Percentiles rank a stretch among this genome's conserved stretches.
phyloP scores from a whole-genome alignment of 2,329 filamentous ascomycete species.

The Cephalotrichum gorgonifer region DNA sequence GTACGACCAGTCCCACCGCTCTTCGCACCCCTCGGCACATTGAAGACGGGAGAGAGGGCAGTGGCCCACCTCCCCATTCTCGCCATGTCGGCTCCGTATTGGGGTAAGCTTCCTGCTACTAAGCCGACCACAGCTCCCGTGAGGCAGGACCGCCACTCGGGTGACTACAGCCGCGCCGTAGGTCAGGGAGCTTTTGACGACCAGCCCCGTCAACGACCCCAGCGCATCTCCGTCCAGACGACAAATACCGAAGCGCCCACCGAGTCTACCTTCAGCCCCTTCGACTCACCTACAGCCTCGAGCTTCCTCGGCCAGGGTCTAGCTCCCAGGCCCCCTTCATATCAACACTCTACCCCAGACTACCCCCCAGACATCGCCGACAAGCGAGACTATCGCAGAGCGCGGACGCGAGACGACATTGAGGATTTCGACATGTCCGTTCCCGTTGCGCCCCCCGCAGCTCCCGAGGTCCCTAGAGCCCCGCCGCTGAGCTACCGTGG shows the following conservation, averaged over 20 bases:
- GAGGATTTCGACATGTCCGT: constrained; percentile 22
- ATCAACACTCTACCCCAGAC: constrained; percentile 31
- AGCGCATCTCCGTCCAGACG: constrained; percentile 46
- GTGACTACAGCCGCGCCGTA: constrained; percentile 15
- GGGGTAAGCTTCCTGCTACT: constrained; percentile 32
- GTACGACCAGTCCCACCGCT: neutral
- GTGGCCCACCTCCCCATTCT: constrained; percentile 12
- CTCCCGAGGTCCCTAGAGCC: constrained; percentile 50
- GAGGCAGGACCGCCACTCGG: constrained; percentile 4
- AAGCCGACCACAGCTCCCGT: constrained; percentile 9
- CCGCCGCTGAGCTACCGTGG: constrained; percentile 49
- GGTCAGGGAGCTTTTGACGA: constrained; percentile 19
- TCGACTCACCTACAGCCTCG: constrained; percentile 42
- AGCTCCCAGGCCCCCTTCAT: constrained; percentile 48
- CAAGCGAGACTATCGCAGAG: constrained; percentile 14
- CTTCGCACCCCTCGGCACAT: neutral
- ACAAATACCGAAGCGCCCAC: constrained; percentile 42
- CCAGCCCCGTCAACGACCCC: constrained; percentile 32
- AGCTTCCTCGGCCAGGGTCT: constrained; percentile 41
- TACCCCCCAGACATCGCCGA: constrained; percentile 30
- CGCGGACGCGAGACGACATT: constrained; percentile 22
- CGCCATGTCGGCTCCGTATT: constrained; percentile 29
- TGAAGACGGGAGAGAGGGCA: constrained; percentile 9
- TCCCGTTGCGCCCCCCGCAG: constrained; percentile 31
- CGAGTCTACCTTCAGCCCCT: constrained; percentile 48